Conservation (phyloP, 2,329 filamentous ascomycete species). For the Sclerotinia borealis region DNA sequence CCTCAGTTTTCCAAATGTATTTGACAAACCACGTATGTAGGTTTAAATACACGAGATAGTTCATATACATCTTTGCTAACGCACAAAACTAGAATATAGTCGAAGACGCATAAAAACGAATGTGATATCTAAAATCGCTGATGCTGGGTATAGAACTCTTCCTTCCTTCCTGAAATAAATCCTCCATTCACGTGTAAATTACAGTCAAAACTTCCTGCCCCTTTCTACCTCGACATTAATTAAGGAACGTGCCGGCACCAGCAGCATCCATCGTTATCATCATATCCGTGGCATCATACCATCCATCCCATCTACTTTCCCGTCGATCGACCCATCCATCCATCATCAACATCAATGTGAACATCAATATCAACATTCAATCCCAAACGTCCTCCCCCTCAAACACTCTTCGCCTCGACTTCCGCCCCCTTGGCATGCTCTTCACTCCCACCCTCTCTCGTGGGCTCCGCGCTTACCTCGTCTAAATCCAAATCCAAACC, state of each 20-base stretch:
- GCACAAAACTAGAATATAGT: not conserved
- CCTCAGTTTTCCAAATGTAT: not conserved
- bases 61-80: not conserved
- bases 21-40: no score
- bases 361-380: not conserved
- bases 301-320: not conserved
- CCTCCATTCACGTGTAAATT: not conserved
- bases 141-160: not conserved
- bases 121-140: not conserved
- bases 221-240: not conserved
- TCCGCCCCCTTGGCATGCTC: not conserved
- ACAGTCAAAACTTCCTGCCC: no score
- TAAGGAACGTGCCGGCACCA: not conserved
- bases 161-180: not conserved
- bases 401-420: slow-evolving; percentile 3
- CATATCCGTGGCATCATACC: not conserved
- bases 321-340: not conserved
- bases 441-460: not conserved
- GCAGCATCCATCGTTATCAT: not conserved
- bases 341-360: no score
- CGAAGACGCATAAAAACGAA: not conserved
- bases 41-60: not conserved
- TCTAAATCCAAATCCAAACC: no score
- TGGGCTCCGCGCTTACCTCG: not conserved
- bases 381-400: no score